Evolutionary conservation across 108 stramenopile species (phyloP).

Genomic region (Pseudonitzschia multiseries): DNA sequence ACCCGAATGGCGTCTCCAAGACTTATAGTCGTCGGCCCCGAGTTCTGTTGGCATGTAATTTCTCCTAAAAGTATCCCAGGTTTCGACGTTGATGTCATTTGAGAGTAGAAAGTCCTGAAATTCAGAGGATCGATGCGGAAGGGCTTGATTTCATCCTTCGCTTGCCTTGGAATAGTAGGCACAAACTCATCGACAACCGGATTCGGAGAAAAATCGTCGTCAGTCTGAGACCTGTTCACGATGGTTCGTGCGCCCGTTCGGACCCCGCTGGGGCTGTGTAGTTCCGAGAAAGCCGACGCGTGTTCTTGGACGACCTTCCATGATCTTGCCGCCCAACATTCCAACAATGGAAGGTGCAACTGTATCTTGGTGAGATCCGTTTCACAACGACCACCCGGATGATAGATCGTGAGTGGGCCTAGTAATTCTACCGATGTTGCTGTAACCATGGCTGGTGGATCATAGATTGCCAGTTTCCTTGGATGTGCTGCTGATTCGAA

Average conservation of each 20-base stretch:
- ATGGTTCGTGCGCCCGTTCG: not conserved
- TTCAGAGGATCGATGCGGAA: conserved; percentile 62
- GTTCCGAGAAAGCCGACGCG: not conserved
- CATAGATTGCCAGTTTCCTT: not conserved
- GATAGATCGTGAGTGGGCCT: conserved; percentile 17
- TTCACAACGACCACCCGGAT: not conserved
- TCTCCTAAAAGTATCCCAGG: not conserved
- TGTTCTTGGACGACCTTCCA: not conserved
- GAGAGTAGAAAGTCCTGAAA: conserved; percentile 47
- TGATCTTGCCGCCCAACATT: conserved; percentile 14
- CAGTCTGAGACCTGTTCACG: not conserved
- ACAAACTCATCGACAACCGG: not conserved
- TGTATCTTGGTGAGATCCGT: not conserved
- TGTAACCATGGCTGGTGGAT: not conserved
- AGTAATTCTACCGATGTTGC: conserved; percentile 8
- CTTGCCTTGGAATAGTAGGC: not conserved
- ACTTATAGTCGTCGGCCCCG: conserved; percentile 8
- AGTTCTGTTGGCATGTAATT: not conserved
- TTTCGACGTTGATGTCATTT: conserved; percentile 47
- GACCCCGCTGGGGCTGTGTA: not conserved
- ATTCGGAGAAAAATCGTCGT: too few relatives aligned
- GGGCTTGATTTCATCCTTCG: conserved; percentile 15
- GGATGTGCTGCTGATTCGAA: not conserved
- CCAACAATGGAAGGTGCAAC: not conserved
- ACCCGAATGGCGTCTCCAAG: conserved; percentile 66